Evolutionary conservation across 1,284 basidiomycete genomes (phyloP).

Genomic region (Earliella scabrosa): DNA sequence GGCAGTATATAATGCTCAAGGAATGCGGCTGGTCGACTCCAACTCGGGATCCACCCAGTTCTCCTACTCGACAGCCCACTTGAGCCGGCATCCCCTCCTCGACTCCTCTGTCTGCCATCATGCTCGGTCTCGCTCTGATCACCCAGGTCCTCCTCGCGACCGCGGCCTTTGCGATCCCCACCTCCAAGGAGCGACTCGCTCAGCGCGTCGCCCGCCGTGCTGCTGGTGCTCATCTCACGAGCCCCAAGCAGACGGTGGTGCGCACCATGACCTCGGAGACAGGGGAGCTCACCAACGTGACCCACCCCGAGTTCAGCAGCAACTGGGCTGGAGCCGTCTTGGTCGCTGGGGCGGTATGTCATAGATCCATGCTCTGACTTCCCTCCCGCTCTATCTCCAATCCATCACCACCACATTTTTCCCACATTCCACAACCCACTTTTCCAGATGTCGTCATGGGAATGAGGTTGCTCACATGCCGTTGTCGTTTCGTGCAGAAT

Average conservation of each 20-base stretch:
- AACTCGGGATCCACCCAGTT: slow-evolving; percentile 22
- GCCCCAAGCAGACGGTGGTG: slow-evolving; percentile 13
- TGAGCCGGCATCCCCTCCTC: slow-evolving; percentile 10
- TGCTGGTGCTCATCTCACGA: slow-evolving; percentile 18
- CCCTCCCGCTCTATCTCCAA: not conserved
- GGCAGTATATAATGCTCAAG: slow-evolving; percentile 15
- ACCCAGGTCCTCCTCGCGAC: slow-evolving; percentile 27
- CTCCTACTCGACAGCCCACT: slow-evolving; percentile 10
- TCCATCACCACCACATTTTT: not conserved
- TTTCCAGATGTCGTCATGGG: not conserved
- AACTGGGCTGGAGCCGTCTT: slow-evolving; percentile 34
- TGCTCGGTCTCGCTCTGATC: slow-evolving; percentile 25
- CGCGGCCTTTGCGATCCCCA: slow-evolving; percentile 25
- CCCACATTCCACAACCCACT: not conserved
- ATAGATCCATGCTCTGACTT: too few relatives aligned
- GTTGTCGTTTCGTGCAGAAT: slow-evolving; percentile 16
- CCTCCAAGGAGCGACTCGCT: slow-evolving; percentile 19
- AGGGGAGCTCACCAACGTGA: slow-evolving; percentile 17
- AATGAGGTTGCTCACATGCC: not conserved
- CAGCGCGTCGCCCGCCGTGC: slow-evolving; percentile 22
- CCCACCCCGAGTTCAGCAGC: slow-evolving; percentile 26
- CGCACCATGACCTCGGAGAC: not conserved
- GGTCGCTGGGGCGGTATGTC: slow-evolving; percentile 22
- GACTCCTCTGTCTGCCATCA: slow-evolving; percentile 19
- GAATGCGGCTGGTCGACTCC: not conserved